Conservation (phyloP, 306 rosid genomes). For the Benincasa hispida region DNA sequence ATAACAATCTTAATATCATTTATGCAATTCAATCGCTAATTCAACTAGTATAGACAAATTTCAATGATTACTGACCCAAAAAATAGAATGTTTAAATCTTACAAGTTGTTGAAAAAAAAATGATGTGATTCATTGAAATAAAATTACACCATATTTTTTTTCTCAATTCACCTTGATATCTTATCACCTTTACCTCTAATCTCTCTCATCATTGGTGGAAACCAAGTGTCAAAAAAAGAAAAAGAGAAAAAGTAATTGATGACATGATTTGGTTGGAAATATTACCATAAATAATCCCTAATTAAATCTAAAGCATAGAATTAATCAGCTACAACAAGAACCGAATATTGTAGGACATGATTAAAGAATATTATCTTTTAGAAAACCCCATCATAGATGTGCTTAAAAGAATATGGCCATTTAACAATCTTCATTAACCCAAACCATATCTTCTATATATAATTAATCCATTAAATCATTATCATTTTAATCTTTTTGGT, state of each 20-base stretch:
- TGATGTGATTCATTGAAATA: neutral
- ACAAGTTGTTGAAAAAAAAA: neutral
- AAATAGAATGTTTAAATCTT: too few species aligned
- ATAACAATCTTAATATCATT: neutral
- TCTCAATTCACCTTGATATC: neutral
- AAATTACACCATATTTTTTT: neutral
- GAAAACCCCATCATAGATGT: neutral
- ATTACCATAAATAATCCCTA: neutral
- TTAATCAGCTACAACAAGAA: neutral
- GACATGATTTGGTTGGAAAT: neutral
- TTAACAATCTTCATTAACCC: neutral
- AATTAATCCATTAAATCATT: slow-evolving; percentile 4
- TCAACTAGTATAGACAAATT: too few species aligned
- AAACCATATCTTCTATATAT: neutral
- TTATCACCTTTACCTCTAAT: neutral
- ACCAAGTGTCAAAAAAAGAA: neutral
- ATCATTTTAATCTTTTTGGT: neutral
- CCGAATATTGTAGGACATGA: neutral
- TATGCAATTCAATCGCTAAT: too few species aligned
- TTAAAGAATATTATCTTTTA: neutral
- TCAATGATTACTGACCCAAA: too few species aligned
- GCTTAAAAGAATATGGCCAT: neutral
- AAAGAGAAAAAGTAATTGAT: neutral
- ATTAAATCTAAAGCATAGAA: neutral
- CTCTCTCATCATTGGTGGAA: neutral